Percentiles rank a stretch among this genome's conserved stretches.
Evolutionary conservation across 2,329 filamentous ascomycete genomes (phyloP).

Genomic region (Fusarium multiceps): DNA sequence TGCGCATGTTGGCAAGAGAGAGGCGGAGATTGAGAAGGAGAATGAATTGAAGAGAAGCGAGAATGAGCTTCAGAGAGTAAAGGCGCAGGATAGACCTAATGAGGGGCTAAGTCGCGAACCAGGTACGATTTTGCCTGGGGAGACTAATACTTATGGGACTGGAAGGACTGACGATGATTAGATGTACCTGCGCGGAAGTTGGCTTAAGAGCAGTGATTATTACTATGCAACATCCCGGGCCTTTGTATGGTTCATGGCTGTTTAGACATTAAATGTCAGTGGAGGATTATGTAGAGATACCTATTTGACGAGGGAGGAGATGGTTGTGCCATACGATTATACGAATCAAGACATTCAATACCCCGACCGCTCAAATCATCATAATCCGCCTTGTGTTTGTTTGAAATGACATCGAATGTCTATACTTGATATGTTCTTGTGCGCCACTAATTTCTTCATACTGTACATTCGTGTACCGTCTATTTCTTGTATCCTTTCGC

Average conservation of each 20-base stretch:
- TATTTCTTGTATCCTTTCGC: constrained; percentile 3
- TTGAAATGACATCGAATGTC: too few species aligned
- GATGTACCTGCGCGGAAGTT: not conserved
- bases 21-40: not conserved
- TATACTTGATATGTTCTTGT: accelerated
- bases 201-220: not conserved
- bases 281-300: too few species aligned
- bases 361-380: too few species aligned
- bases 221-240: too few species aligned
- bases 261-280: too few species aligned
- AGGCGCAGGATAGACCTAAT: constrained; percentile 2
- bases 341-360: too few species aligned
- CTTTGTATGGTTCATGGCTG: too few species aligned
- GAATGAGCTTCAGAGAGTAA: not conserved
- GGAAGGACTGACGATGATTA: not conserved
- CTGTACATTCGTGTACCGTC: too few species aligned
- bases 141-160: constrained; percentile 18
- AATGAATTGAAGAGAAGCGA: not conserved
- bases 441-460: accelerated
- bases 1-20: not conserved
- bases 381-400: accelerated
- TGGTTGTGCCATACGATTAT: too few species aligned
- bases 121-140: constrained; percentile 13
- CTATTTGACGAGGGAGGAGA: too few species aligned
- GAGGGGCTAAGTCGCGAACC: constrained; percentile 21